These are phyloP conservation scores for Xylaria scruposa DNA, from an alignment of 495 filamentous ascomycete species.

Conservation along the genomic window DNA sequence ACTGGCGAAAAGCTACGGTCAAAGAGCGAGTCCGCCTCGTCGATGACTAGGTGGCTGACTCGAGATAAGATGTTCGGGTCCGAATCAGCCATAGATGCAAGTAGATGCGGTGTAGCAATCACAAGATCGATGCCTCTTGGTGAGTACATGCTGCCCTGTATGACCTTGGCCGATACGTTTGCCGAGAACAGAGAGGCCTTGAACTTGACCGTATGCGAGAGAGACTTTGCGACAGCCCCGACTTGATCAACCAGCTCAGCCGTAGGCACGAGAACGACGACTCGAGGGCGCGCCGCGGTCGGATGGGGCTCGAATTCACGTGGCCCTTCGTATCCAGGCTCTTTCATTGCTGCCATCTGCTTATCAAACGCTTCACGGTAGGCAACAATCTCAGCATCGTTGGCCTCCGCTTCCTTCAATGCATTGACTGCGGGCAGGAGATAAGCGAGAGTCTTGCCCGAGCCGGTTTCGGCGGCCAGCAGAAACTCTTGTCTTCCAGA, in stretches of 20 bases:
- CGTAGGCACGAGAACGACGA: constrained; percentile 90
- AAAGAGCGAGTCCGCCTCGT: constrained; percentile 94
- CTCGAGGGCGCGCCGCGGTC: constrained; percentile 76
- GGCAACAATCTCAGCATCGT: constrained; percentile 61
- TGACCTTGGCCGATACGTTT: constrained; percentile 73
- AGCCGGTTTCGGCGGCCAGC: constrained; percentile 94
- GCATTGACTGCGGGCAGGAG: constrained; percentile 81
- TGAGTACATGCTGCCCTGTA: constrained; percentile 83
- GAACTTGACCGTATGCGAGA: constrained; percentile 84
- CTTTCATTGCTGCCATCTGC: constrained; percentile 55
- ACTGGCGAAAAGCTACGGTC: constrained; percentile 88
- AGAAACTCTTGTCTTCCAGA: constrained; percentile 73
- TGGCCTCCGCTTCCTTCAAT: constrained; percentile 76
- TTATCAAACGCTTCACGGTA: constrained; percentile 55
- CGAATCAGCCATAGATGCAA: constrained; percentile 80
- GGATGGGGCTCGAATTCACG: constrained; percentile 69
- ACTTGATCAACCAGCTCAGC: constrained; percentile 93
- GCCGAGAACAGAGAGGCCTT: constrained; percentile 82
- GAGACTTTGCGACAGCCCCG: constrained; percentile 73
- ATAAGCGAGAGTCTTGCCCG: constrained; percentile 95
- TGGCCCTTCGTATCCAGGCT: constrained; percentile 58
- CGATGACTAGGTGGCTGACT: constrained; percentile 84
- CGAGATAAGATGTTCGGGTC: constrained; percentile 89
- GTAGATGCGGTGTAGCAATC: constrained; percentile 85
- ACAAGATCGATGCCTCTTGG: constrained; percentile 84